These are phyloP conservation scores for Plenodomus biglobosus DNA, from an alignment of 2,329 filamentous ascomycete genomes.

Conservation along the genomic window DNA sequence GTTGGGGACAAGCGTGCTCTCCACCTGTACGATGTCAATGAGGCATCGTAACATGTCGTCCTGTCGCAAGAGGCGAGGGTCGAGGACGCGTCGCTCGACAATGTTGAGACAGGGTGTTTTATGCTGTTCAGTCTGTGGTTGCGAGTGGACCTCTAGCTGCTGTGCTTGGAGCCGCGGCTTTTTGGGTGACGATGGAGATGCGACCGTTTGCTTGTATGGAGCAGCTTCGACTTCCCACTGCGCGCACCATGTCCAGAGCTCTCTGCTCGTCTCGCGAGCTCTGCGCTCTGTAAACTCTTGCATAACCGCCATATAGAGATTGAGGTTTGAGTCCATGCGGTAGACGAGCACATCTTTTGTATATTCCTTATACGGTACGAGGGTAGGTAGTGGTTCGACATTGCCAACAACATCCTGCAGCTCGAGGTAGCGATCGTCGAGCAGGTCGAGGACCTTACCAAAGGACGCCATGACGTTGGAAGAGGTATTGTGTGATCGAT, in stretches of 20 bases:
- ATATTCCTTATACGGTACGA: conserved; percentile 38
- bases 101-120: conserved; percentile 15
- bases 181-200: conserved; percentile 18
- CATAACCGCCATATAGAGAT: conserved; percentile 28
- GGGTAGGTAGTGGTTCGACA: conserved; percentile 31
- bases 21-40: conserved; percentile 36
- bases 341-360: conserved; percentile 26
- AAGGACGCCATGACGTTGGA: conserved; percentile 27
- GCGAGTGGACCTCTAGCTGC: neutral
- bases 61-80: conserved; percentile 27
- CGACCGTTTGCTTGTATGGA: neutral
- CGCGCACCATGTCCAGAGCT: conserved; percentile 38
- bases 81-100: conserved; percentile 21
- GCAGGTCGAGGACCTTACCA: conserved; percentile 34
- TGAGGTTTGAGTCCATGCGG: conserved; percentile 29
- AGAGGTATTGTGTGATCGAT: neutral
- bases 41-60: conserved; percentile 34
- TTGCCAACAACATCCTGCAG: conserved; percentile 37
- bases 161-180: conserved; percentile 22
- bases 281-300: conserved; percentile 34
- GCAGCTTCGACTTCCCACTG: conserved; percentile 34
- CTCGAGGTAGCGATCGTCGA: conserved; percentile 35
- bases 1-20: conserved; percentile 33
- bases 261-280: conserved; percentile 19
- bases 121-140: conserved; percentile 3